Base-by-base conservation (phyloP, 1,284 basidiomycete genomes). In the Athelia sp. region DNA sequence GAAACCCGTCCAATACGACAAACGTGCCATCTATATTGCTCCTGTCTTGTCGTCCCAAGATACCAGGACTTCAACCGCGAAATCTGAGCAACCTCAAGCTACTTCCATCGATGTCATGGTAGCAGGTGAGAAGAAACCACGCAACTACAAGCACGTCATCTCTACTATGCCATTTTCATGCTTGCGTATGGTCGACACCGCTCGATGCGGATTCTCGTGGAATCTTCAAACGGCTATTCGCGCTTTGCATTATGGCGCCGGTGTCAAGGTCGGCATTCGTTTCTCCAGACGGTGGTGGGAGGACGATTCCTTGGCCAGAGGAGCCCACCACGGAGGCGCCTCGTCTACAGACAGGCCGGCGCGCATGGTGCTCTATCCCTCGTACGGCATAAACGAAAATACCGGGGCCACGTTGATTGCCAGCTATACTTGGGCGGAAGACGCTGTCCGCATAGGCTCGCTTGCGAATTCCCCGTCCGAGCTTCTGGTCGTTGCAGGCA, bases 91-190 rank as follows among this genome's bases (percentile, higher is more conserved):
- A 11, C 17, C 32, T 11, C 11, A n/a, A n/a, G n/a, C n/a, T n/a
- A n/a, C n/a, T n/a, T 43, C 40, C 21, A 11, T 43, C 19, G 40
- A 43, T 43, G 40, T 43, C 19, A 21, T 19, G 11, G 11, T 14
- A 10, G 19, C 19, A 10, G 21, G 40, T 21, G n/a, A 40, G 29
- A 19, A 17, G 29, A 21, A 19, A 22, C 19, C 48, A 52, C 19
- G 17, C 32, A 50, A 50, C n/a, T 66, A 58, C 52, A 47, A 49
- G n/a, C 56, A 69, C 45, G 64, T 69, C 50, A 62, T 71, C 47
- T 58, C 56, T 19, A 69, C 68, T 14, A 47, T 63, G 18, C 56
- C 67, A 3, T 54, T 71, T 11, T 35, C 58, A 22, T 50, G 52
- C 24, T 53, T 68, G 4, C 56, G 57, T 36, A 47, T 50, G 18